Conservation (phyloP, 1,139 yeast species). For the Blastobotrys serpentis region DNA sequence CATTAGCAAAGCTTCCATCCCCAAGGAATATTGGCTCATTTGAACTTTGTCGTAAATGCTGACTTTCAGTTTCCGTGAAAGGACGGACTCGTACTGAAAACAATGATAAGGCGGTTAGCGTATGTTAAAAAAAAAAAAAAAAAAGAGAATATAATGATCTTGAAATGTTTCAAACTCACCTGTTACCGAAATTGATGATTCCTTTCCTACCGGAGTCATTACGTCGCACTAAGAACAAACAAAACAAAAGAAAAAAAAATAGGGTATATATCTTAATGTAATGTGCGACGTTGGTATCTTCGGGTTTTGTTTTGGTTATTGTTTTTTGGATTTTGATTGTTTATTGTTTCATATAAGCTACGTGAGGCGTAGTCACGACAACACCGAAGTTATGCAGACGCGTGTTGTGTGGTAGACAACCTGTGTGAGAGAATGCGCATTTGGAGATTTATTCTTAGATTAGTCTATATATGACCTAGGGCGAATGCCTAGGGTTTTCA, state of each 20-base stretch:
- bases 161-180: conserved; percentile 40
- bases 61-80: conserved; percentile 59
- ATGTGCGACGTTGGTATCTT: conserved; percentile 3
- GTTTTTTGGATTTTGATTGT: background rate
- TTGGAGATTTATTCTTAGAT: too few relatives aligned
- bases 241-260: background rate
- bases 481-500: background rate
- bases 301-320: background rate
- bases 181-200: conserved; percentile 73
- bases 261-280: background rate
- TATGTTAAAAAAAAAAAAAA: too few relatives aligned
- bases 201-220: conserved; percentile 35
- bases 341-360: background rate
- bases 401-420: too few relatives aligned
- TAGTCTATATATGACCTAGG: background rate
- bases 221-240: conserved; percentile 6
- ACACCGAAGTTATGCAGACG: too few relatives aligned
- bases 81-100: conserved; percentile 65
- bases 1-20: conserved; percentile 49
- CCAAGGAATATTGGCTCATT: conserved; percentile 48
- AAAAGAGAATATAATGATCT: too few relatives aligned
- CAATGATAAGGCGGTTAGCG: background rate
- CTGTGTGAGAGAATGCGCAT: too few relatives aligned
- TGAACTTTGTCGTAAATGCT: conserved; percentile 40
- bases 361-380: conserved; percentile 5